Evolutionary conservation across 768 basidiomycete genomes (phyloP), one percentile per base, ranked within the genome.

Genomic region (Boletus reticulatus): DNA sequence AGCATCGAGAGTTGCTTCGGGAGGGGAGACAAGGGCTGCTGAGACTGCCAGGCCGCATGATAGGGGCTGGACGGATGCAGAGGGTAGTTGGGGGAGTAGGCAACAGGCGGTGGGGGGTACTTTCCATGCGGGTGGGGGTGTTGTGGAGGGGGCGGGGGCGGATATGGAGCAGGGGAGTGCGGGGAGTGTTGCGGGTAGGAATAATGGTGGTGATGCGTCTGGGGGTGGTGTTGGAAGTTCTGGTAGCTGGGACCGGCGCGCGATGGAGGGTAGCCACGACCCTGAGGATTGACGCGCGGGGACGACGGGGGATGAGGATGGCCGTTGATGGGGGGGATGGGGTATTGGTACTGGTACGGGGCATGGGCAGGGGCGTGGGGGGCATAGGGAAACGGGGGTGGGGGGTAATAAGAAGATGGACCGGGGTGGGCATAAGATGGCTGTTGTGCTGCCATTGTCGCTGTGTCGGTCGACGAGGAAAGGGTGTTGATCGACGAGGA

Each of bases 1-100:
- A 78, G 76, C 75, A 82, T 82, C 10, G 81, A 79, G 2, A 84
- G 74, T 55, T 86, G 85, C 72, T 85, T 86, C 55, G 85, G 85
- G 24, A 85, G 62, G 2, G 84, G 83, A 0, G 85, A 86, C 24
- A 82, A 67, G 31, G 73, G 76, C 29, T 78, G 76, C 53, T 77
- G 76, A 44, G 72, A 48, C 39, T 76, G 74, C 81, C 80, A 83
- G 24, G 76, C 69, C 22, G 79, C 67, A n/a, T 65, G 63, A 56
- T 74, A 78, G 32, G 71, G 66, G 41, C 65, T 62, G 56, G 66
- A 58, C 10, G 65, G 61, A 31, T 61, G 62, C 0, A 58, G 48
- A 9, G 56, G 52, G 36, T 65, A 68, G 57, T 19, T 56, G 24
- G 63, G 59, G 3, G 75, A 66, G 57, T 73, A 73, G n/a, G 75